These are phyloP conservation scores for Pseudogymnoascus sp. DNA, from an alignment of 2,329 filamentous ascomycete genomes.

Conservation along the genomic window DNA sequence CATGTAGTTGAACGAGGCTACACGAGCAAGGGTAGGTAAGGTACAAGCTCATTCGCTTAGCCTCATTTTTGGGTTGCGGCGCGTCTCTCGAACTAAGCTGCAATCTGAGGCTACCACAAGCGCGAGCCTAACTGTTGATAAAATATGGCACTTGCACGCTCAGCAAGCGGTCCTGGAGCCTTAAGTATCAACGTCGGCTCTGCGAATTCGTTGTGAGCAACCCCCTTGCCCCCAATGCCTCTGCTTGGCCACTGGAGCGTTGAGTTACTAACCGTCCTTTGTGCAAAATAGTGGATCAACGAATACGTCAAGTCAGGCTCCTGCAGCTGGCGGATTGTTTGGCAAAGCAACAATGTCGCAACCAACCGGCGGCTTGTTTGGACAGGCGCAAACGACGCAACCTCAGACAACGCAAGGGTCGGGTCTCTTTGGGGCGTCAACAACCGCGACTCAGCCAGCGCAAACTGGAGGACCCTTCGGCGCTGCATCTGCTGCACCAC, in stretches of 20 bases:
- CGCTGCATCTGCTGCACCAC: slow-evolving; percentile 17
- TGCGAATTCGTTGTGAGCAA: slow-evolving; percentile 50
- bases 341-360: slow-evolving; percentile 24
- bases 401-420: slow-evolving; percentile 1
- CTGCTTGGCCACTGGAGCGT: background rate
- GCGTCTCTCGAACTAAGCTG: slow-evolving; percentile 6
- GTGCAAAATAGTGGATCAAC: slow-evolving; percentile 21
- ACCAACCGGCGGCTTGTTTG: slow-evolving; percentile 11
- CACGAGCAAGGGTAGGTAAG: slow-evolving; percentile 8
- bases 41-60: slow-evolving; percentile 8
- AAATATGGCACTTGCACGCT: slow-evolving; percentile 37
- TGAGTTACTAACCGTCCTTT: background rate
- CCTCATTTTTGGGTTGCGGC: slow-evolving; percentile 12
- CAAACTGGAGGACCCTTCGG: slow-evolving; percentile 27
- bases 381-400: slow-evolving; percentile 3
- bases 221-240: slow-evolving; percentile 14
- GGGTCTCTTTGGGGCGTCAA: slow-evolving; percentile 27
- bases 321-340: slow-evolving; percentile 26
- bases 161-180: slow-evolving; percentile 51
- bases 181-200: slow-evolving; percentile 57
- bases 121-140: slow-evolving; percentile 3
- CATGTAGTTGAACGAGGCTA: slow-evolving; percentile 1
- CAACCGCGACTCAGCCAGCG: slow-evolving; percentile 18
- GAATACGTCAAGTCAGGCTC: slow-evolving; percentile 16
- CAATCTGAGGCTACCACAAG: slow-evolving; percentile 5